Evolutionary conservation across 345 rosid genomes (phyloP).

Genomic region (Erodium maritimum): DNA sequence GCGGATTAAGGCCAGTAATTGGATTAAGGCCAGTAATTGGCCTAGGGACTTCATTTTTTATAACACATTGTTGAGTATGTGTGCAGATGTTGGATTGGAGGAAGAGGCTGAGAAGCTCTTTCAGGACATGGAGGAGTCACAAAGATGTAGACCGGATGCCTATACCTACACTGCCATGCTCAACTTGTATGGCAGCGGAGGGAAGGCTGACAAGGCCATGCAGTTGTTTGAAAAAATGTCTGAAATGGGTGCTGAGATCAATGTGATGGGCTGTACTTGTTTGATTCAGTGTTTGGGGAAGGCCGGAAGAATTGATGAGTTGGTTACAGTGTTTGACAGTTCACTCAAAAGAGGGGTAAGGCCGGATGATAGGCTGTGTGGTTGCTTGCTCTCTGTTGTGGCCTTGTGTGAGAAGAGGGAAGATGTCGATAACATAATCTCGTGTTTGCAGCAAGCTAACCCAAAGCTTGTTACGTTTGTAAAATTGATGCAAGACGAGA

Average conservation of each 20-base stretch:
- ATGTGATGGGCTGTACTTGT: conserved; percentile 90
- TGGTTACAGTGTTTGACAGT: conserved; percentile 44
- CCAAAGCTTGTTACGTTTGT: conserved; percentile 44
- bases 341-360: conserved; percentile 43
- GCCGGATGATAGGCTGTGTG: conserved; percentile 80
- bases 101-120: conserved; percentile 79
- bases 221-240: conserved; percentile 49
- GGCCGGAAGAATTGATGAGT: conserved; percentile 51
- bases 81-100: conserved; percentile 77
- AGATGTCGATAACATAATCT: conserved; percentile 48
- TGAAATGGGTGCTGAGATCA: conserved; percentile 60
- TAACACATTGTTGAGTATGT: conserved; percentile 81
- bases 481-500: conserved; percentile 36
- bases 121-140: conserved; percentile 61
- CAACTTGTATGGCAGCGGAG: conserved; percentile 67
- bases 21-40: conserved; percentile 60
- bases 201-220: conserved; percentile 65
- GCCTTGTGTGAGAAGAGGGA: conserved; percentile 45
- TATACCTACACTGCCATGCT: conserved; percentile 87
- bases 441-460: conserved; percentile 58
- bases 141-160: conserved; percentile 50
- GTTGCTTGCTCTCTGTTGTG: conserved; percentile 71
- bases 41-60: conserved; percentile 74
- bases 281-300: conserved; percentile 76
- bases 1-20: conserved; percentile 47